Evolutionary conservation across 2,329 filamentous ascomycete genomes (phyloP), one percentile per base, ranked within the genome.

Genomic region (Samsoniella hepiali): DNA sequence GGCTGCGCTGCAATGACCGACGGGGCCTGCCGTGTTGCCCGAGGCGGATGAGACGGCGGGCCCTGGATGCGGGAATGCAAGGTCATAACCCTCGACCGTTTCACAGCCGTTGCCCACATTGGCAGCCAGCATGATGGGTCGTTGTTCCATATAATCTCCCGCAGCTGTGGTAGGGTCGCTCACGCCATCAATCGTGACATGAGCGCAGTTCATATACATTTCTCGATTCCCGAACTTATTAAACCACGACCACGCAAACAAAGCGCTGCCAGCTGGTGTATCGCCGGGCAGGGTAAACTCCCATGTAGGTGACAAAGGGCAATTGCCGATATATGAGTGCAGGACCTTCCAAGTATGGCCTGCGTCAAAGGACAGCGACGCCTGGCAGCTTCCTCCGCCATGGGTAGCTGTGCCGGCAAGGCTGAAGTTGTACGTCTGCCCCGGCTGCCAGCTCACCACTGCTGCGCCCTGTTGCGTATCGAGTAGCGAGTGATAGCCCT

Each of bases 131-230:
- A n/a, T n/a, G n/a, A n/a, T n/a, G n/a, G n/a, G n/a, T n/a, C n/a
- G n/a, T n/a, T n/a, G n/a, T n/a, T n/a, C n/a, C n/a, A n/a, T n/a
- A n/a, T n/a, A n/a, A n/a, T n/a, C n/a, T n/a, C n/a, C n/a, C n/a
- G n/a, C n/a, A n/a, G n/a, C n/a, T n/a, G n/a, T n/a, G n/a, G n/a
- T n/a, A n/a, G n/a, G n/a, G n/a, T n/a, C n/a, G n/a, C n/a, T n/a
- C n/a, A n/a, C n/a, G n/a, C n/a, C n/a, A n/a, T n/a, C n/a, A n/a
- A n/a, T n/a, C n/a, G n/a, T n/a, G n/a, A n/a, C n/a, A 57, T 84
- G 81, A 6, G 90, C 90, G 72, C 91, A 95, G 77, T 91, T 91
- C 88, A 92, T 91, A 82, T 95, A 95, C 84, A 90, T 91, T 74
- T 94, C 91, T 55, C 90, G 83, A 77, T 93, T 93, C 31, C 91